Conservation (phyloP, 192 early-diverging fungal genomes). For the Phycomyces nitens region DNA sequence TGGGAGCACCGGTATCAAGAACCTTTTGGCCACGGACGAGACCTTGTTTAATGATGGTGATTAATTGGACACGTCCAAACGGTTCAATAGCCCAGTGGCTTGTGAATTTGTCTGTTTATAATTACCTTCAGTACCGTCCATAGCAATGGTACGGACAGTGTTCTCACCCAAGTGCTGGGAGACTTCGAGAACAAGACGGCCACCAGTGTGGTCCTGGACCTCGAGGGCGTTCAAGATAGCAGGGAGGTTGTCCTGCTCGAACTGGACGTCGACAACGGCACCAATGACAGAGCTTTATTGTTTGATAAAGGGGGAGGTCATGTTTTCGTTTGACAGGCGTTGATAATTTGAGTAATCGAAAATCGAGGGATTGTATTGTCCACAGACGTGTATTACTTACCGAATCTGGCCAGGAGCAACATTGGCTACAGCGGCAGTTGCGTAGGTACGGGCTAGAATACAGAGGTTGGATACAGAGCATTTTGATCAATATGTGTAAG, state of each 20-base stretch:
- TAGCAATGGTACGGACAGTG: slow-evolving; percentile 98
- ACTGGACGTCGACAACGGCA: slow-evolving; percentile 98
- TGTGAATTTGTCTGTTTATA: background rate
- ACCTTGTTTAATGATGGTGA: slow-evolving; percentile 38
- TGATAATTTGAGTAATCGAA: too few species aligned
- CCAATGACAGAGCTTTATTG: slow-evolving; percentile 92
- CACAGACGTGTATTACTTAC: slow-evolving; percentile 8
- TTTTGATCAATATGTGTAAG: background rate
- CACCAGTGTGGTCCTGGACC: slow-evolving; percentile 74
- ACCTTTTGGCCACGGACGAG: slow-evolving; percentile 95
- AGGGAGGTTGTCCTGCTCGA: slow-evolving; percentile 85
- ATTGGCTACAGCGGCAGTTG: slow-evolving; percentile 50
- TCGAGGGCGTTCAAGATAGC: slow-evolving; percentile 97
- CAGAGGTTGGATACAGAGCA: background rate
- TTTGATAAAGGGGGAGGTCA: slow-evolving; percentile 27
- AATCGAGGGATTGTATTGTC: too few species aligned
- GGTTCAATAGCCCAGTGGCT: too few species aligned
- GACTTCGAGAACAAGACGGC: slow-evolving; percentile 93
- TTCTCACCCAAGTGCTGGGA: slow-evolving; percentile 97
- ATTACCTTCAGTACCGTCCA: slow-evolving; percentile 90
- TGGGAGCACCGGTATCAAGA: slow-evolving; percentile 89
- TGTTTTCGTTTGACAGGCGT: background rate
- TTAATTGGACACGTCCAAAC: background rate
- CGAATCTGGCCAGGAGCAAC: slow-evolving; percentile 38
- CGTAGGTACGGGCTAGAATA: slow-evolving; percentile 49